A percentile compares a stretch with the other conserved stretches of the same genome.
Conservation (phyloP, 805 yeast genomes). For the Cyberlindnera samutprakarnensis region DNA sequence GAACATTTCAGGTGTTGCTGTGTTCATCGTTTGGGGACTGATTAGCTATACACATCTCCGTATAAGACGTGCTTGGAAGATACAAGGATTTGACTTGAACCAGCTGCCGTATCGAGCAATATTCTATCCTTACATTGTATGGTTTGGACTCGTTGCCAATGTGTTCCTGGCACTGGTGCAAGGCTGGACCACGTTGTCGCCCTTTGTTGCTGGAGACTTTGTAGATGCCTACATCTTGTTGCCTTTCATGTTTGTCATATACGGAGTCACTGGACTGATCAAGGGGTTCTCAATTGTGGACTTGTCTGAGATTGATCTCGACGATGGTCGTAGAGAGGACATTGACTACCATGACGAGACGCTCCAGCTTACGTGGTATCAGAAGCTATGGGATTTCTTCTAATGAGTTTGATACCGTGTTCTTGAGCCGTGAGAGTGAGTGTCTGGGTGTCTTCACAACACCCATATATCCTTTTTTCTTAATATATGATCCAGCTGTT, state of each 20-base stretch:
- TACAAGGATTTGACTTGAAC: constrained; percentile 57
- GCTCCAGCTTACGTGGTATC: constrained; percentile 9
- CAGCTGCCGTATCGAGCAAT: constrained; percentile 67
- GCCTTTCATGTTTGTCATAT: constrained; percentile 44
- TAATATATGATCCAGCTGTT: too few relatives aligned
- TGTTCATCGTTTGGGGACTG: constrained; percentile 65
- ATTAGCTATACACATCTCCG: constrained; percentile 59
- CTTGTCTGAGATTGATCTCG: constrained; percentile 38
- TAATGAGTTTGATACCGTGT: too few relatives aligned
- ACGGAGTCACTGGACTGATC: constrained; percentile 32
- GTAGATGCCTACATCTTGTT: constrained; percentile 58
- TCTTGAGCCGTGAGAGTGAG: too few relatives aligned
- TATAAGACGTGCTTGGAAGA: constrained; percentile 57
- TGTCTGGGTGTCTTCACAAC: too few relatives aligned
- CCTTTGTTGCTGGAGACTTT: constrained; percentile 40
- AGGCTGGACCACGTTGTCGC: constrained; percentile 44
- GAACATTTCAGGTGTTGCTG: constrained; percentile 69
- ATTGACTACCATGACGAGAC: constrained; percentile 10
- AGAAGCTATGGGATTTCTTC: constrained; percentile 6
- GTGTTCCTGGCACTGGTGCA: constrained; percentile 37
- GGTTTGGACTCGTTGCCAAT: constrained; percentile 31
- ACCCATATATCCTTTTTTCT: too few relatives aligned
- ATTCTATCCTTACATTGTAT: constrained; percentile 35
- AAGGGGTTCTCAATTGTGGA: constrained; percentile 35
- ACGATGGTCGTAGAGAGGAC: constrained; percentile 41